Conservation (phyloP, 179 eudicot species). For the Monotropa hypopitys region DNA sequence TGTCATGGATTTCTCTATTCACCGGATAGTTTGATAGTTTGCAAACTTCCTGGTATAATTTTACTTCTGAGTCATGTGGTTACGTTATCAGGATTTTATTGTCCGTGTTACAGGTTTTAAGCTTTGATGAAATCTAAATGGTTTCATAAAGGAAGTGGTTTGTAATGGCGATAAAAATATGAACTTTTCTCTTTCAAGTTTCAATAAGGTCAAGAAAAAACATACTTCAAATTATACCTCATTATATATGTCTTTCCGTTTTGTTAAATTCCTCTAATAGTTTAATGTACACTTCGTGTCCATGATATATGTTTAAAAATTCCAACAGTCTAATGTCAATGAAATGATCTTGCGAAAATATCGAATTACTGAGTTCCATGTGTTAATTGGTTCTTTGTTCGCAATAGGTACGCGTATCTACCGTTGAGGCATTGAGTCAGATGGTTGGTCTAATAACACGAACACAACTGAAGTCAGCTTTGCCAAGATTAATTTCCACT, state of each 20-base stretch:
- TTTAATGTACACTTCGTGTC: background rate
- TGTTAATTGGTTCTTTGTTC: slow-evolving; percentile 4
- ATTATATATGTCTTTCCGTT: background rate
- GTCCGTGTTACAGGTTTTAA: background rate
- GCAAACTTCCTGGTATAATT: background rate
- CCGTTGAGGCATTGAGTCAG: slow-evolving; percentile 81
- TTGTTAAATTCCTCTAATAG: background rate
- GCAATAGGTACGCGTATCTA: slow-evolving; percentile 54
- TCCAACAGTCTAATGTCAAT: background rate
- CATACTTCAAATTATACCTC: background rate
- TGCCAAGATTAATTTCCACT: slow-evolving; percentile 81
- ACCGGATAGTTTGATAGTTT: background rate
- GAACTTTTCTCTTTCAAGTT: background rate
- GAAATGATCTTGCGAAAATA: background rate
- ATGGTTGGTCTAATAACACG: slow-evolving; percentile 88
- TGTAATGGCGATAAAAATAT: background rate
- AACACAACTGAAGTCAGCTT: slow-evolving; percentile 64
- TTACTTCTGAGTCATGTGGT: background rate
- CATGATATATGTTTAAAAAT: background rate
- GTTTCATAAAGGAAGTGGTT: background rate
- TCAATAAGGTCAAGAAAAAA: background rate
- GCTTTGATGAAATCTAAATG: background rate
- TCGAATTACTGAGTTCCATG: background rate
- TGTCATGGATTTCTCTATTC: background rate
- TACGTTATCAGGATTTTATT: background rate